A percentile compares a stretch with the other conserved stretches of the same genome.
Evolutionary conservation across 176 grass and related monocot species (phyloP).

Genomic region (Bromus sterilis): DNA sequence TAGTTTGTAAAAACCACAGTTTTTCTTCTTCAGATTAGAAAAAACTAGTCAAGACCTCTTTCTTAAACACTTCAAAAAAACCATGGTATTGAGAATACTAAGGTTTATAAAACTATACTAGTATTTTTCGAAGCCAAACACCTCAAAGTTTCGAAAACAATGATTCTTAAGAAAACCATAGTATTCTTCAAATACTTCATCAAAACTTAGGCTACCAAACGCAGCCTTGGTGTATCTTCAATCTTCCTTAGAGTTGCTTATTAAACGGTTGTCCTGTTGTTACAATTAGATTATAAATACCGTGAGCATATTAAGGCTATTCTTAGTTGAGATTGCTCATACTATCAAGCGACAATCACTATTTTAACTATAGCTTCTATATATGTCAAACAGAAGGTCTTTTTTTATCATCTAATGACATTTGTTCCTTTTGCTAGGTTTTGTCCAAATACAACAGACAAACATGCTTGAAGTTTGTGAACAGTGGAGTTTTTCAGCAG

Average conservation of each 20-base stretch:
- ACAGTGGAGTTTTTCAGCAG: constrained; percentile 65
- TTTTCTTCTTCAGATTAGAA: too few species aligned
- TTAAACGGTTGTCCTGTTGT: neutral
- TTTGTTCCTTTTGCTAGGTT: constrained; percentile 38
- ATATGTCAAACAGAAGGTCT: neutral
- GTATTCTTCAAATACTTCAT: too few species aligned
- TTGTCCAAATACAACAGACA: constrained; percentile 73
- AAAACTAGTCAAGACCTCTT: too few species aligned
- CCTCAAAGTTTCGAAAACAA: too few species aligned
- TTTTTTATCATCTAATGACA: neutral
- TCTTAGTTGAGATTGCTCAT: neutral
- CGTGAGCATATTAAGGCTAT: constrained; percentile 4
- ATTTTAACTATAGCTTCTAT: constrained; percentile 15
- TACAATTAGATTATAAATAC: neutral
- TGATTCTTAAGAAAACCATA: too few species aligned
- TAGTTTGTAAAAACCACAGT: too few species aligned
- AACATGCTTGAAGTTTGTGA: constrained; percentile 83
- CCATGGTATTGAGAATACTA: too few species aligned
- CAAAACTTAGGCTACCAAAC: too few species aligned
- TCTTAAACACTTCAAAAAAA: too few species aligned
- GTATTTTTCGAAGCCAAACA: too few species aligned
- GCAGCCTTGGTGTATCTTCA: neutral
- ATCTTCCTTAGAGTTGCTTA: neutral
- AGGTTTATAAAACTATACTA: too few species aligned
- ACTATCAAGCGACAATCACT: neutral